Conservation (phyloP, 306 rosid species). For the Lablab purpureus region DNA sequence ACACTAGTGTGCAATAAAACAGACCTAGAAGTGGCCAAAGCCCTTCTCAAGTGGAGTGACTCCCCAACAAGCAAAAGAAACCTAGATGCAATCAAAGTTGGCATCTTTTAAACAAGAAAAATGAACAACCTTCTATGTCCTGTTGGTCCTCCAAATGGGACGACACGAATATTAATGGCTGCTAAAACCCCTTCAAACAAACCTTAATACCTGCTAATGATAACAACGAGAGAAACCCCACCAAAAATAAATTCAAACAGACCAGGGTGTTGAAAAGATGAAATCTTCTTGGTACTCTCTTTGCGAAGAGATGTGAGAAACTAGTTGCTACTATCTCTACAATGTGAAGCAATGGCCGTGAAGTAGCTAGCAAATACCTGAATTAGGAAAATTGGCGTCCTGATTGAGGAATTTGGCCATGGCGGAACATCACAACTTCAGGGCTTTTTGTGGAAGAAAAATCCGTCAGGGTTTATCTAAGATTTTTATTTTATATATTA, state of each 20-base stretch:
- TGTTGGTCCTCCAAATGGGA: constrained; percentile 20
- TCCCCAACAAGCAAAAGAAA: constrained; percentile 73
- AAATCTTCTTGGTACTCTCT: background rate
- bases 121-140: background rate
- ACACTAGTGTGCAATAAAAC: constrained; percentile 63
- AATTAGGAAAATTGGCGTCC: constrained; percentile 12
- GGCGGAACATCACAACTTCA: background rate
- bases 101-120: constrained; percentile 59
- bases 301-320: background rate
- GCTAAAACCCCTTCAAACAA: constrained; percentile 27
- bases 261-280: constrained; percentile 11
- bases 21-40: constrained; percentile 57
- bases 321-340: background rate
- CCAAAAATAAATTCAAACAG: background rate
- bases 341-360: background rate
- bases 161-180: constrained; percentile 3
- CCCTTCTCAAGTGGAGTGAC: constrained; percentile 61
- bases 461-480: constrained; percentile 15
- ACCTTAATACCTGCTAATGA: background rate
- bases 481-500: background rate
- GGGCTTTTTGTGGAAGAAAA: background rate
- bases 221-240: background rate
- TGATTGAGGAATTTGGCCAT: constrained; percentile 12
- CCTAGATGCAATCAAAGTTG: constrained; percentile 61
- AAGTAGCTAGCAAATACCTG: constrained; percentile 1